A percentile compares a stretch with the other conserved stretches of the same genome.
These are phyloP conservation scores for Tylopilus balloui DNA, from an alignment of 768 basidiomycete species.

Conservation along the genomic window DNA sequence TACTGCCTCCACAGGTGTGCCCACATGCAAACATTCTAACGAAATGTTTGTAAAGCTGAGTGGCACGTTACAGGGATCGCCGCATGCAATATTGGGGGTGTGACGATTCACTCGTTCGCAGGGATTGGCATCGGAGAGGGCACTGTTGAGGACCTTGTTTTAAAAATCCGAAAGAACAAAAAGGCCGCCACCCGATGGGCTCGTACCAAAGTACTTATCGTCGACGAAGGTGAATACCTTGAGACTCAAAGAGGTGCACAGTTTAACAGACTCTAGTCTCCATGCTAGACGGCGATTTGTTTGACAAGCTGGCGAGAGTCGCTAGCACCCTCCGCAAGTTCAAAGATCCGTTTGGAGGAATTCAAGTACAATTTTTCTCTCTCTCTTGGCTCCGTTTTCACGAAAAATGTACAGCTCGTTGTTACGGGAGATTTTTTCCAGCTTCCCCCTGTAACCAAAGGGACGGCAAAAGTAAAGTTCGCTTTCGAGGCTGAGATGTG, in stretches of 20 bases:
- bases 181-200: constrained; percentile 79
- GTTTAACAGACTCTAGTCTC: constrained; percentile 57
- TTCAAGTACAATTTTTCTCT: constrained; percentile 54
- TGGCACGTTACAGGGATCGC: constrained; percentile 62
- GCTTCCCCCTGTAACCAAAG: constrained; percentile 84
- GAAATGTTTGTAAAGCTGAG: neutral
- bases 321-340: constrained; percentile 61
- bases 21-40: neutral
- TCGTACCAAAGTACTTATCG: constrained; percentile 77
- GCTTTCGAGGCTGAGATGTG: constrained; percentile 88
- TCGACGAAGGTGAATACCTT: constrained; percentile 62
- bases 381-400: neutral
- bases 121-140: constrained; percentile 86
- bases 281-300: constrained; percentile 92
- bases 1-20: constrained; percentile 86
- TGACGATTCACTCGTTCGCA: constrained; percentile 94
- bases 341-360: constrained; percentile 82
- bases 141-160: constrained; percentile 52
- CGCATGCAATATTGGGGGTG: constrained; percentile 95
- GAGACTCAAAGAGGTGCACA: neutral
- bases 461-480: constrained; percentile 61
- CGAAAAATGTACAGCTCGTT: constrained; percentile 51
- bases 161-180: constrained; percentile 74
- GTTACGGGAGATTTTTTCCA: constrained; percentile 99
- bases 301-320: constrained; percentile 82